Evolutionary conservation across 257 asterid species (phyloP).

Genomic region (Solanum gandarillasii): DNA sequence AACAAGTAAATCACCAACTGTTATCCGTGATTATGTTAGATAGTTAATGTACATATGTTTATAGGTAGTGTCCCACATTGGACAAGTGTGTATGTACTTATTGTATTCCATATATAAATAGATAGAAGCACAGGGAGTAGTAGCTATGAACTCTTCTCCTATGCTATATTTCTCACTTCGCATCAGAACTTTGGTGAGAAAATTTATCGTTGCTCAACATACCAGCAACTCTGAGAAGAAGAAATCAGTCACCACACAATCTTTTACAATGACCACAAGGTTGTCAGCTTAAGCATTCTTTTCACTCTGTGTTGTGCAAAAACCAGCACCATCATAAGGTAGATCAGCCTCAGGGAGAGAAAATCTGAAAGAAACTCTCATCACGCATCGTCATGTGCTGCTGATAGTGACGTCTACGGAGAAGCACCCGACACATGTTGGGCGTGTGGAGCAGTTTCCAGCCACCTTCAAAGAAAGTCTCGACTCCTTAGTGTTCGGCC

Average conservation of each 20-base stretch:
- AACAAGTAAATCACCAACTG: background rate
- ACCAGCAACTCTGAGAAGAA: background rate
- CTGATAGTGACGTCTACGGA: background rate
- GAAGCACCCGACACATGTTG: background rate
- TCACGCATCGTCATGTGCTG: background rate
- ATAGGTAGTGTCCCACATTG: background rate
- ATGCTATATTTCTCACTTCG: background rate
- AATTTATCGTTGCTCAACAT: background rate
- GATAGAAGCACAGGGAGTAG: background rate
- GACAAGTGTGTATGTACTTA: background rate
- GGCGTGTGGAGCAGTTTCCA: background rate
- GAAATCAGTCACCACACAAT: background rate
- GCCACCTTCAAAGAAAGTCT: background rate
- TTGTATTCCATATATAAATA: background rate
- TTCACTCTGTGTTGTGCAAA: background rate
- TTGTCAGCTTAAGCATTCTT: background rate
- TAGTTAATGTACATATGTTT: background rate
- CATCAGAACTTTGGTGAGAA: background rate
- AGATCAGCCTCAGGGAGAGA: background rate
- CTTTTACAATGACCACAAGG: background rate
- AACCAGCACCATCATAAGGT: background rate
- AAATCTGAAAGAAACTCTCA: background rate
- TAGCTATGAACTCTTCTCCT: background rate
- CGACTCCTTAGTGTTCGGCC: background rate
- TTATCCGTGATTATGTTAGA: background rate